A percentile compares a stretch with the other conserved stretches of the same genome.
These are phyloP conservation scores for Tripidium arundinaceum DNA, from an alignment of 202 grass and related monocot genomes.

Conservation along the genomic window DNA sequence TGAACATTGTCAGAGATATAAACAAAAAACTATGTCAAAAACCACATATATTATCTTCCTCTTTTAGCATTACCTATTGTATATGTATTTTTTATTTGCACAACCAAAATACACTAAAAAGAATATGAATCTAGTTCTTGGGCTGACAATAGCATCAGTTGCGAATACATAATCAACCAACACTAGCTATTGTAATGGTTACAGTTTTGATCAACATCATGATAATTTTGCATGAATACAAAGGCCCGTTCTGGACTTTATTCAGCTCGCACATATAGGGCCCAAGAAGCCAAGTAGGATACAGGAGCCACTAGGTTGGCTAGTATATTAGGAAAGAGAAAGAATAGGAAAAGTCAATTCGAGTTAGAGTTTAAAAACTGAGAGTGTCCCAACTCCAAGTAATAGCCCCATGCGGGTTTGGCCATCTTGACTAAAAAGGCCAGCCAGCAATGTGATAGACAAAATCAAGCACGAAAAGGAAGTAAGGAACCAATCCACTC, in stretches of 20 bases:
- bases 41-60: neutral
- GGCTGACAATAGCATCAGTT: neutral
- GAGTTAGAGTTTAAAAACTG: neutral
- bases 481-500: neutral
- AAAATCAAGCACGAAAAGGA: neutral
- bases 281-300: neutral
- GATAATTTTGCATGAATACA: neutral
- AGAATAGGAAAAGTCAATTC: neutral
- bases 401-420: neutral
- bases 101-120: neutral
- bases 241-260: neutral
- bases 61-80: neutral
- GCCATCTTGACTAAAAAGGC: neutral
- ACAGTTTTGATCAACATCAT: neutral
- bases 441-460: neutral
- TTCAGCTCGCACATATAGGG: neutral
- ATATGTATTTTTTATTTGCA: neutral
- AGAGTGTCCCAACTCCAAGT: neutral
- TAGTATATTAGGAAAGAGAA: neutral
- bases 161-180: neutral
- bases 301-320: neutral
- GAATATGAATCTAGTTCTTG: neutral
- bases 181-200: neutral
- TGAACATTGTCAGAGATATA: neutral
- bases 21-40: neutral